Base-by-base conservation (phyloP, 2,329 filamentous ascomycete species). In the Cercospora sp. region DNA sequence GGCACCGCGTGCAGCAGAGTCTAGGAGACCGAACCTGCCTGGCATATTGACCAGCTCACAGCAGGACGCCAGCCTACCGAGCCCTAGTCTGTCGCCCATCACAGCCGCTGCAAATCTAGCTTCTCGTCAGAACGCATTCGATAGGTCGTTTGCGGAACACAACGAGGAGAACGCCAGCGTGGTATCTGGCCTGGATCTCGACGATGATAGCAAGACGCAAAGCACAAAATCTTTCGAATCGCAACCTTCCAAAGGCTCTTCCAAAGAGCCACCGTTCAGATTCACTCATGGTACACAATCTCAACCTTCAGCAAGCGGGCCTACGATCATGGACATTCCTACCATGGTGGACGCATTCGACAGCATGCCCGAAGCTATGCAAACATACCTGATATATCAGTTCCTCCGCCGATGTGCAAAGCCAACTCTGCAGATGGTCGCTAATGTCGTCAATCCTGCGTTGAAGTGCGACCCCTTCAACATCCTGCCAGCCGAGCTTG, bases 331-430 rank as follows among this genome's bases (percentile, higher is more conserved):
- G 80, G 92, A 96, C 74, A 91, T 94, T n/a, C 91, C 91, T 7
- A 87, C 86, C 16, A 92, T 99, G 85, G 82, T 99, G 16, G 91
- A 97, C 73, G 89, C 90, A 2, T 99, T 98, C 75, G 94, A 98
- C 78, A 87, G 91, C 6, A 91, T 99, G 85, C 93, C 94, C 1
- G 88, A 91, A 55, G 91, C 95, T 75, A 89, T 99, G 87, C 95
- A 99, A 81, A 91, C 91, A 0, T 97, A 97, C 77, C 90, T 99
- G 81, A 97, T 99, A 89, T 98, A 96, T 78, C 94, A 99, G 77
- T 88, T 99, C 65, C 86, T 99, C 28, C 90, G 92, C 66, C 87
- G 95, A 58, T 98, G 94, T 76, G 88, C 93, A 5, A 91, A 96
- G 73, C 90, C 93, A 51, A 97, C 94, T 0, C 84, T 99, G 5